phyloP scores from a whole-genome alignment of 1,139 yeast genomes.

The Blastobotrys ciferrii region DNA sequence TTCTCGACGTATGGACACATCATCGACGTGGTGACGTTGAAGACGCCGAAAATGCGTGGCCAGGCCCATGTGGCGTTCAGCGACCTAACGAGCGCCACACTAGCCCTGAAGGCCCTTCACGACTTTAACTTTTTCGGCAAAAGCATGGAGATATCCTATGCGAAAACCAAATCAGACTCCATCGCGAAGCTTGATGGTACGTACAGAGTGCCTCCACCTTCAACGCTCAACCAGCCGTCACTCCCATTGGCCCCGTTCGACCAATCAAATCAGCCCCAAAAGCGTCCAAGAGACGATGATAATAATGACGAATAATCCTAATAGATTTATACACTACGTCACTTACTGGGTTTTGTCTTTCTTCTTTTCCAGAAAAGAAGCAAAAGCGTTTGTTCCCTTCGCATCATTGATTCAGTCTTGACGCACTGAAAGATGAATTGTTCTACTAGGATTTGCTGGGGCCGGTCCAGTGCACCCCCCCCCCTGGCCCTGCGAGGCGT shows the following conservation, averaged over 20 bases:
- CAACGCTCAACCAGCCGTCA: slow-evolving; percentile 19
- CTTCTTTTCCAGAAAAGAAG: too few species aligned
- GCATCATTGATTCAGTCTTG: too few species aligned
- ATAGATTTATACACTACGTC: slow-evolving; percentile 4
- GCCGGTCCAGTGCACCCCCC: too few species aligned
- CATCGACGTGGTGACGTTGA: slow-evolving; percentile 50
- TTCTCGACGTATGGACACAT: slow-evolving; percentile 71
- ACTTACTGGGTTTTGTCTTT: neutral
- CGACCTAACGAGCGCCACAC: slow-evolving; percentile 48
- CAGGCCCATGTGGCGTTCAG: slow-evolving; percentile 71
- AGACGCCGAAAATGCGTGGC: slow-evolving; percentile 58
- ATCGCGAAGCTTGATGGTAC: slow-evolving; percentile 36
- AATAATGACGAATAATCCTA: slow-evolving; percentile 10
- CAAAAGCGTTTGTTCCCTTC: too few species aligned
- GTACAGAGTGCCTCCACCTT: slow-evolving; percentile 24
- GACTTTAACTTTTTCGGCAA: slow-evolving; percentile 57
- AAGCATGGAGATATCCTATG: slow-evolving; percentile 48
- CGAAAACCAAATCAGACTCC: slow-evolving; percentile 39
- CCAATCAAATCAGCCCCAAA: slow-evolving; percentile 13
- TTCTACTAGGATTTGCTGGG: too few species aligned
- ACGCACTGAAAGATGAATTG: too few species aligned
- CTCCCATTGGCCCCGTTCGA: slow-evolving; percentile 24
- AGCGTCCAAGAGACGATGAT: slow-evolving; percentile 22
- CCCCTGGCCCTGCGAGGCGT: too few species aligned
- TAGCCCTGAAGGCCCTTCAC: slow-evolving; percentile 53